phyloP scores from a whole-genome alignment of 2,329 filamentous ascomycete species.

The Neopestalotiopsis sp. region DNA sequence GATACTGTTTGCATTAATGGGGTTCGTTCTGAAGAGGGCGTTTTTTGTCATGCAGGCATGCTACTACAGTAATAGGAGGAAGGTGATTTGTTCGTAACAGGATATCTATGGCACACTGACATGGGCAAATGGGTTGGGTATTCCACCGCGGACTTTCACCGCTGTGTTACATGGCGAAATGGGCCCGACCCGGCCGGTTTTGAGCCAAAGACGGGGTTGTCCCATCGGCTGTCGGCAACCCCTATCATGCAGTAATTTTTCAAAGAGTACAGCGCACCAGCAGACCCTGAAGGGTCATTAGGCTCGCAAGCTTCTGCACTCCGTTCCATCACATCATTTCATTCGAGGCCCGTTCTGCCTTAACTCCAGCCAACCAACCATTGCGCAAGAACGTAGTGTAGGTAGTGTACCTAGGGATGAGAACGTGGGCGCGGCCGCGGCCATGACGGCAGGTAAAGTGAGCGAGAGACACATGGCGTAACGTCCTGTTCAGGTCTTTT shows the following conservation, averaged over 20 bases:
- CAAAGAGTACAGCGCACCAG: neutral
- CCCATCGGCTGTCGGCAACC: neutral
- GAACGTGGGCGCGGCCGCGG: neutral
- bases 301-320: slow-evolving; percentile 1
- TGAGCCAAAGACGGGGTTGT: neutral
- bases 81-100: neutral
- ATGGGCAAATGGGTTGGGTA: too few species aligned
- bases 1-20: neutral
- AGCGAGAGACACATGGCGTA: neutral
- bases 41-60: neutral
- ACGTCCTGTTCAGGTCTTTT: neutral
- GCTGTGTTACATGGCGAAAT: too few species aligned
- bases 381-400: neutral
- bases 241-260: neutral
- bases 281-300: neutral
- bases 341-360: neutral
- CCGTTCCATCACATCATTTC: neutral
- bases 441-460: neutral
- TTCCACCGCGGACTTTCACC: too few species aligned
- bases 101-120: too few species aligned
- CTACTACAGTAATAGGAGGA: neutral
- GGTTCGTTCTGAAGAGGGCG: neutral
- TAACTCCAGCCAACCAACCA: neutral
- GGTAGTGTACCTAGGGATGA: neutral
- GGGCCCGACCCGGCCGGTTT: too few species aligned